A percentile compares a stretch with the other conserved stretches of the same genome.
Evolutionary conservation across 108 stramenopile genomes (phyloP).

Genomic region (Asterionellopsis glacialis): DNA sequence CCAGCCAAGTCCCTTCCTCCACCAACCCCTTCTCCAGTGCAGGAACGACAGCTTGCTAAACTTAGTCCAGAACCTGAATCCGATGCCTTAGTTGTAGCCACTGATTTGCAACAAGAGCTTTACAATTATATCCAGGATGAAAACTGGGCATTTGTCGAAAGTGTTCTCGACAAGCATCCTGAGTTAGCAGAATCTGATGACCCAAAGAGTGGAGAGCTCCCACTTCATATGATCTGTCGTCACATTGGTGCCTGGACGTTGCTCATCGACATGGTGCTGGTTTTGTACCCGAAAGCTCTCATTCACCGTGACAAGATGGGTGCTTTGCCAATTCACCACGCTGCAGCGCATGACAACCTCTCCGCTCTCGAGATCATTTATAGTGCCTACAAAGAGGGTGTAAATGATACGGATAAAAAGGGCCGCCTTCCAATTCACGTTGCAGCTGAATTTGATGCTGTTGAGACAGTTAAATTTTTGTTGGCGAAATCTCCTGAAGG

Average conservation of each 20-base stretch:
- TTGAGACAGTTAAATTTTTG: slow-evolving; percentile 81
- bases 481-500: slow-evolving; percentile 72
- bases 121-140: slow-evolving; percentile 66
- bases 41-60: neutral
- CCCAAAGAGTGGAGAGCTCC: slow-evolving; percentile 63
- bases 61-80: neutral
- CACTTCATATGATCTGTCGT: slow-evolving; percentile 81
- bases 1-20: neutral
- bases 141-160: slow-evolving; percentile 87
- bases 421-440: slow-evolving; percentile 85
- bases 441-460: slow-evolving; percentile 80
- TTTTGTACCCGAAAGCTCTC: slow-evolving; percentile 82
- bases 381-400: slow-evolving; percentile 85
- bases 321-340: slow-evolving; percentile 86
- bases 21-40: slow-evolving; percentile 9
- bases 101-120: slow-evolving; percentile 30
- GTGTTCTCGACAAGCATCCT: slow-evolving; percentile 82
- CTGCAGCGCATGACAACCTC: slow-evolving; percentile 72
- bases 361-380: slow-evolving; percentile 83
- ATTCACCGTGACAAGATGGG: slow-evolving; percentile 83
- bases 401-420: slow-evolving; percentile 71
- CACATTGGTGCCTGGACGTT: slow-evolving; percentile 77
- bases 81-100: neutral
- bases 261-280: slow-evolving; percentile 83
- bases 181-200: slow-evolving; percentile 76